A percentile compares a stretch with the other conserved stretches of the same genome.
These are phyloP conservation scores for Pisolithus microcarpus DNA, from an alignment of 768 basidiomycete species.

Conservation along the genomic window DNA sequence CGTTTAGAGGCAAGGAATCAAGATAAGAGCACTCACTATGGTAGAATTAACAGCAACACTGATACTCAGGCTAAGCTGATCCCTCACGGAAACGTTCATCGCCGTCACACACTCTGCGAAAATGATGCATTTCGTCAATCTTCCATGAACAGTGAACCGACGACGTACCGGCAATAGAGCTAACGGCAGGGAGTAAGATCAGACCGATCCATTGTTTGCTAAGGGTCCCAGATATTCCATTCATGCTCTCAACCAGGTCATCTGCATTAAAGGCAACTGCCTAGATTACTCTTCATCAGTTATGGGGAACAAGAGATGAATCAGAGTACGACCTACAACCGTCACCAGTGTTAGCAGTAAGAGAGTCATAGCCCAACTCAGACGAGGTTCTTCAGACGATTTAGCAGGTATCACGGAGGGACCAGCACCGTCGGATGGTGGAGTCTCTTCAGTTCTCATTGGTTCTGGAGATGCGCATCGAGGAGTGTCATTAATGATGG, in stretches of 20 bases:
- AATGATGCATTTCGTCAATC: not conserved
- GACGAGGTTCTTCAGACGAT: conserved; percentile 41
- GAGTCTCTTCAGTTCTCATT: conserved; percentile 6
- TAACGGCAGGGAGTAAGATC: conserved; percentile 81
- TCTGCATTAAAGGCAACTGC: conserved; percentile 59
- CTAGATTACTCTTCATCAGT: conserved; percentile 19
- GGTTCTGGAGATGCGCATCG: conserved; percentile 8
- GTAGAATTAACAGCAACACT: conserved; percentile 79
- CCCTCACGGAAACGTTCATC: conserved; percentile 81
- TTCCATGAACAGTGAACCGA: not conserved
- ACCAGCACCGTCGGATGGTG: conserved; percentile 7
- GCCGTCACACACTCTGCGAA: conserved; percentile 77
- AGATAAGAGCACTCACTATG: conserved; percentile 40
- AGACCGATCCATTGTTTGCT: conserved; percentile 86
- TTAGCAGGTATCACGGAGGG: conserved; percentile 10
- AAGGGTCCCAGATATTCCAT: conserved; percentile 62
- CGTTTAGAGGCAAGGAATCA: not conserved
- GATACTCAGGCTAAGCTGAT: conserved; percentile 75
- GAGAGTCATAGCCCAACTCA: conserved; percentile 55
- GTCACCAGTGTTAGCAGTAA: conserved; percentile 53
- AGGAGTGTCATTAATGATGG: not conserved
- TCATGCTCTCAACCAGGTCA: conserved; percentile 77
- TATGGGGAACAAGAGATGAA: not conserved
- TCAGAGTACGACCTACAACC: conserved; percentile 35
- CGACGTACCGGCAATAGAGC: conserved; percentile 63